Evolutionary conservation across 2,329 filamentous ascomycete species (phyloP).

Genomic region (Hymenoscyphus scutula): DNA sequence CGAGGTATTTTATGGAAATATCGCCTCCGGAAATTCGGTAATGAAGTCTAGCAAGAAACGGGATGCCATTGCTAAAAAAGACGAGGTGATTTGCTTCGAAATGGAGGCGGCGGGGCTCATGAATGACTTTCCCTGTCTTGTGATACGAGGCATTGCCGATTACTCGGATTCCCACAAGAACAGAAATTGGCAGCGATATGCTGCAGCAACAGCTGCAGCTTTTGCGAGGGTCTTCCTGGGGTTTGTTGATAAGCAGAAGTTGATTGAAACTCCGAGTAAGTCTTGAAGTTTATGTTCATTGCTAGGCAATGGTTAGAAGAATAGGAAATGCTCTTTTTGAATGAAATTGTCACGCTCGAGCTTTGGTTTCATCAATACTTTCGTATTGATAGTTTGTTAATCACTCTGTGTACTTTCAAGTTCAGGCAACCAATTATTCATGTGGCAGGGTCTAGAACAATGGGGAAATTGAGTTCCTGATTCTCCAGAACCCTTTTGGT

Average conservation of each 20-base stretch:
- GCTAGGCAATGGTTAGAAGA: not conserved
- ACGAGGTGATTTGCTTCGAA: slow-evolving; percentile 18
- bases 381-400: too few species aligned
- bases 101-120: slow-evolving; percentile 20
- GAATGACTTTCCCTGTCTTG: slow-evolving; percentile 17
- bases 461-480: too few species aligned
- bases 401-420: too few species aligned
- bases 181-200: slow-evolving; percentile 21
- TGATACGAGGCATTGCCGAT: slow-evolving; percentile 23
- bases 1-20: slow-evolving; percentile 17
- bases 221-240: slow-evolving; percentile 14
- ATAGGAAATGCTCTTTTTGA: not conserved
- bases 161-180: slow-evolving; percentile 21
- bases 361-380: too few species aligned
- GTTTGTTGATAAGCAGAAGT: not conserved
- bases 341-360: too few species aligned
- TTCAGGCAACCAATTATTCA: too few species aligned
- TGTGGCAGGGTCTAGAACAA: too few species aligned
- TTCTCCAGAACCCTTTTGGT: too few species aligned
- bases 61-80: not conserved
- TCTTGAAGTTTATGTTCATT: not conserved
- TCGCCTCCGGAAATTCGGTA: slow-evolving; percentile 18
- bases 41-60: slow-evolving; percentile 14
- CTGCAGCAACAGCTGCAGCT: slow-evolving; percentile 17
- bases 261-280: slow-evolving; percentile 7